These are phyloP conservation scores for Luffa acutangula DNA, from an alignment of 306 rosid genomes.

Conservation along the genomic window DNA sequence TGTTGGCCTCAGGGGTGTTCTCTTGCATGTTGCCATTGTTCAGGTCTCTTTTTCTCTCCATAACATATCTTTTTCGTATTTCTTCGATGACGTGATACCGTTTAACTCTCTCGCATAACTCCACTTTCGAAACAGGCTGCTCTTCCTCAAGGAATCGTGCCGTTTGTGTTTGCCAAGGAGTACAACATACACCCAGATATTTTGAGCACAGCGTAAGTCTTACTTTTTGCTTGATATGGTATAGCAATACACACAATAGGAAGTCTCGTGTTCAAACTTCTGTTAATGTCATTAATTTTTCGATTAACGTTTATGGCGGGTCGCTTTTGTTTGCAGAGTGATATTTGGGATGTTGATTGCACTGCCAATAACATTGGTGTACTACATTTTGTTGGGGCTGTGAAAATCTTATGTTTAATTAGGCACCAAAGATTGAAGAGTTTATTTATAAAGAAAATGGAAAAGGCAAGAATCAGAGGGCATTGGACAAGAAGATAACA, in stretches of 20 bases:
- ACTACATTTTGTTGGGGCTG: slow-evolving; percentile 10
- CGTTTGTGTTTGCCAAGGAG: slow-evolving; percentile 7
- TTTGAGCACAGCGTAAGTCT: slow-evolving; percentile 4
- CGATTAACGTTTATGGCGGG: background rate
- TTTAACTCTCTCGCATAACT: background rate
- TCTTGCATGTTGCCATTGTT: slow-evolving; percentile 83
- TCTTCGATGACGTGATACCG: background rate
- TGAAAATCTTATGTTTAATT: background rate
- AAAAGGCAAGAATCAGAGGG: background rate
- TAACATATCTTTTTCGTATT: background rate
- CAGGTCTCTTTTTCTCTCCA: slow-evolving; percentile 30
- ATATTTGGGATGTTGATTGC: slow-evolving; percentile 13
- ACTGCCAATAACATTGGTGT: slow-evolving; percentile 8
- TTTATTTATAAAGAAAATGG: background rate
- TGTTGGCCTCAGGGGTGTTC: slow-evolving; percentile 77
- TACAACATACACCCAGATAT: slow-evolving; percentile 8
- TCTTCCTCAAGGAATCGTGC: slow-evolving; percentile 14
- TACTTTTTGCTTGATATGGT: too few species aligned
- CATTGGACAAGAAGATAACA: background rate
- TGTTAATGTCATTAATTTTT: background rate
- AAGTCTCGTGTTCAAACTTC: background rate
- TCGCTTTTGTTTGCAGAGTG: background rate
- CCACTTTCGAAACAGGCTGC: background rate
- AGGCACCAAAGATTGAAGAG: background rate
- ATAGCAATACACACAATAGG: too few species aligned